Evolutionary conservation across 1,284 basidiomycete species (phyloP).

Genomic region (Neonothopanus nambi): DNA sequence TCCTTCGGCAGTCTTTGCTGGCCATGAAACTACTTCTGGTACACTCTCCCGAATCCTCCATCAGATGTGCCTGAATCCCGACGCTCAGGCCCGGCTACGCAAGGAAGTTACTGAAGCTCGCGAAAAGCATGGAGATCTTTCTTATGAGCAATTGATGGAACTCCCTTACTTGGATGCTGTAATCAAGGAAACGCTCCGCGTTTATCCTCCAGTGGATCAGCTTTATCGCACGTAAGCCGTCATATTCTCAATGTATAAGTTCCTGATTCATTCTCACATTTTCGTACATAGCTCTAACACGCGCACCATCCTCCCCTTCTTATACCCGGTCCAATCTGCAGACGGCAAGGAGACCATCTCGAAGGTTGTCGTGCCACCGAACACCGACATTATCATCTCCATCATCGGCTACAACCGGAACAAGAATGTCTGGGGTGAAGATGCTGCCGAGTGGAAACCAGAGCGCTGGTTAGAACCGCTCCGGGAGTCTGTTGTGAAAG

Average conservation of each 20-base stretch:
- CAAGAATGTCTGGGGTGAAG: slow-evolving; percentile 3
- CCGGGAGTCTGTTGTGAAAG: not conserved
- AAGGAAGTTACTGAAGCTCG: slow-evolving; percentile 2
- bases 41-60: not conserved
- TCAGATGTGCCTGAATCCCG: not conserved
- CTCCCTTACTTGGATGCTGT: slow-evolving; percentile 9
- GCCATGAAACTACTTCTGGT: not conserved
- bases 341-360: not conserved
- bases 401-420: slow-evolving; percentile 3
- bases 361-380: not conserved
- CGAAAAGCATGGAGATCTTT: not conserved
- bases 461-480: slow-evolving; percentile 6
- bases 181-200: slow-evolving; percentile 4
- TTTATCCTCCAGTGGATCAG: slow-evolving; percentile 3
- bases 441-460: slow-evolving; percentile 3
- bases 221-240: slow-evolving; percentile 3
- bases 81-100: not conserved
- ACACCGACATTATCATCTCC: slow-evolving; percentile 1
- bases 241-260: not conserved
- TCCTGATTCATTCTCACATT: not conserved
- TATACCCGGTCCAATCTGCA: not conserved
- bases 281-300: not conserved
- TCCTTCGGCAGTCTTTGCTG: not conserved
- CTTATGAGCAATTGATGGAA: not conserved
- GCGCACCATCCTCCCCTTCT: not conserved